Evolutionary conservation across 1,284 basidiomycete genomes (phyloP), one percentile per base, ranked within the genome.

Genomic region (Rugiboletus extremiorientalis): DNA sequence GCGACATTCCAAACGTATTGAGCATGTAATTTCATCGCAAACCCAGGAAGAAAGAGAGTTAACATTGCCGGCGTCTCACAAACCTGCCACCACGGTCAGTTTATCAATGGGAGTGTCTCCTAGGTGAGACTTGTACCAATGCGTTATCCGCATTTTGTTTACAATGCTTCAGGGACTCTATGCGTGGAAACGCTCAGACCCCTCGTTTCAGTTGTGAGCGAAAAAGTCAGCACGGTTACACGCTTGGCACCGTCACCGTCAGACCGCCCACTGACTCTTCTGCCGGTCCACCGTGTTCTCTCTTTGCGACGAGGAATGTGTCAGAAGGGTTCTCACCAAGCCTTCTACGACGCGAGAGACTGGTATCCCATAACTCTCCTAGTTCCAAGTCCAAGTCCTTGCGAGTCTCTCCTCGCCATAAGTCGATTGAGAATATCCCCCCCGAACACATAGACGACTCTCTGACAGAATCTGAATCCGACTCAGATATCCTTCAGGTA

Each of bases 401-500:
- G 6, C 54, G n/a, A 2, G 34, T 34, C 42, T 22, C 22, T 38
- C 25, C 52, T 34, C 48, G 43, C n/a, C 46, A 52, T 3, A 38
- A 52, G 45, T 57, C 60, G 23, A 50, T 53, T 22, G 52, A 53
- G 52, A 59, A 61, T 22, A 28, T 57, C 10, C 43, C 54, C 2
- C 53, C 54, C 22, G 43, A 5, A 3, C 42, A 54, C 30, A 50
- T 56, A 25, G 72, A 68, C 0, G 70, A 68, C 23, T 72, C 70
- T 27, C 28, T 57, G 27, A 74, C 71, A n/a, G 73, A 73, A 56
- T 49, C 72, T 9, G 72, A 74, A 48, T 73, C 72, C 5, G 71
- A 70, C 25, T 46, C 37, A 12, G 60, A 62, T 40, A 46, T 56
- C 9, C 15, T 50, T 49, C 59, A 44, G 40, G 40, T 58, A 50